phyloP scores from a whole-genome alignment of 2,329 filamentous ascomycete species.

The Westerdykella sp. region DNA sequence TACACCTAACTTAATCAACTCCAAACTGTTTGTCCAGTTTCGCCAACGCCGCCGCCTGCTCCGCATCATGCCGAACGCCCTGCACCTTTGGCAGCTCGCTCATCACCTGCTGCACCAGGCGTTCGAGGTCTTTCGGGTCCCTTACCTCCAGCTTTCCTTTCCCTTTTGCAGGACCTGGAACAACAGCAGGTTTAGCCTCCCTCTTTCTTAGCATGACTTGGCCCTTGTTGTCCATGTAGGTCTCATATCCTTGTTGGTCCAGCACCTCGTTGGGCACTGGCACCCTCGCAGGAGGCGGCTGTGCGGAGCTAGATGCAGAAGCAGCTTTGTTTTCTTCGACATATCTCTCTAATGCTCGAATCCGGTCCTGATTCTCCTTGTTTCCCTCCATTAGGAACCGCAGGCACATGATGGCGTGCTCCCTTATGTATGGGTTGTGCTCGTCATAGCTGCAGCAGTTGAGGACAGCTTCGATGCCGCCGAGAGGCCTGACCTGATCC shows the following conservation, averaged over 20 bases:
- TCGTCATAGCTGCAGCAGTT: conserved; percentile 89
- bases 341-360: conserved; percentile 52
- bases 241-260: conserved; percentile 46
- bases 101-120: conserved; percentile 44
- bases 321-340: conserved; percentile 15
- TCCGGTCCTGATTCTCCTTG: conserved; percentile 64
- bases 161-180: conserved; percentile 14
- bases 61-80: conserved; percentile 36
- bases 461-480: conserved; percentile 79
- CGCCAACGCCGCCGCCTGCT: conserved; percentile 41
- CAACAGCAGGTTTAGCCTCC: conserved; percentile 17
- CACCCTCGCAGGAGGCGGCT: conserved; percentile 20
- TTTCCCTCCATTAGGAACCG: conserved; percentile 62
- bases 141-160: conserved; percentile 29
- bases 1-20: conserved; percentile 2
- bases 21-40: conserved; percentile 41
- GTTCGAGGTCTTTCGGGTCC: conserved; percentile 40
- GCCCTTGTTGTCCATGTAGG: conserved; percentile 45
- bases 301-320: conserved; percentile 8
- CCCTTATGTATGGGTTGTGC: conserved; percentile 88
- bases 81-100: conserved; percentile 39
- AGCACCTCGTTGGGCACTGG: conserved; percentile 44
- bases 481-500: conserved; percentile 75
- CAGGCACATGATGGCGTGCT: conserved; percentile 57
- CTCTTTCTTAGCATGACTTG: conserved; percentile 45